Percentiles rank a stretch among this genome's conserved stretches.
phyloP scores from a whole-genome alignment of 108 stramenopile genomes.

The Pelagomonas calceolata region DNA sequence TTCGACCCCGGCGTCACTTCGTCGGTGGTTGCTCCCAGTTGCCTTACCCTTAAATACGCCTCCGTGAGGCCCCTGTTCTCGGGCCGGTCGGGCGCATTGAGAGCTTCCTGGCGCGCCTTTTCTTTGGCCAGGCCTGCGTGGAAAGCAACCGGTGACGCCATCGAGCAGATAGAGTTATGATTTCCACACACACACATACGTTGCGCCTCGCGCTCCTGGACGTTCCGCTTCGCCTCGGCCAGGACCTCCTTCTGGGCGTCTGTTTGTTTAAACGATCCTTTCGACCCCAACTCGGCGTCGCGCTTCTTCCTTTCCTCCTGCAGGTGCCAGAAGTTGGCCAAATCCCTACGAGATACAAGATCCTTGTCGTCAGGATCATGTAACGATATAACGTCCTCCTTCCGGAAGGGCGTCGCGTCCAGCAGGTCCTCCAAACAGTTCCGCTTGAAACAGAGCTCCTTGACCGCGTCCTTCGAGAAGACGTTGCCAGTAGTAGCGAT shows the following conservation, averaged over 20 bases:
- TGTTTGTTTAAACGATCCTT: not conserved
- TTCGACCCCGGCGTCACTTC: constrained; percentile 47
- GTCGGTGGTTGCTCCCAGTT: constrained; percentile 17
- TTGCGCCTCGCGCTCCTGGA: not conserved
- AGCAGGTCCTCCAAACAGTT: constrained; percentile 60
- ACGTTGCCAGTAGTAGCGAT: constrained; percentile 55
- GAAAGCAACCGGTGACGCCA: too few species aligned
- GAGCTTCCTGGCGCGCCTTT: too few species aligned
- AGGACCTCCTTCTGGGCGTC: not conserved
- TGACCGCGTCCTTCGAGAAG: constrained; percentile 65
- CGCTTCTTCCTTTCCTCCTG: not conserved
- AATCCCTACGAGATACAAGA: constrained; percentile 44
- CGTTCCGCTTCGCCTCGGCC: not conserved
- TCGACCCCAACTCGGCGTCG: not conserved
- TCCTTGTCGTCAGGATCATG: constrained; percentile 59
- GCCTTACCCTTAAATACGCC: not conserved
- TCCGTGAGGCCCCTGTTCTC: not conserved
- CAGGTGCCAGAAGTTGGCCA: constrained; percentile 62
- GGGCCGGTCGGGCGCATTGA: not conserved
- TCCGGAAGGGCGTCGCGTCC: constrained; percentile 29
- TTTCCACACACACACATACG: too few species aligned
- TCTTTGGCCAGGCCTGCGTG: too few species aligned
- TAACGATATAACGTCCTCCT: constrained; percentile 58
- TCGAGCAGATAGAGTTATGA: too few species aligned
- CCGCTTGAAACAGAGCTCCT: constrained; percentile 66